Conservation (phyloP, 1,139 yeast species). For the Diutina sp. region DNA sequence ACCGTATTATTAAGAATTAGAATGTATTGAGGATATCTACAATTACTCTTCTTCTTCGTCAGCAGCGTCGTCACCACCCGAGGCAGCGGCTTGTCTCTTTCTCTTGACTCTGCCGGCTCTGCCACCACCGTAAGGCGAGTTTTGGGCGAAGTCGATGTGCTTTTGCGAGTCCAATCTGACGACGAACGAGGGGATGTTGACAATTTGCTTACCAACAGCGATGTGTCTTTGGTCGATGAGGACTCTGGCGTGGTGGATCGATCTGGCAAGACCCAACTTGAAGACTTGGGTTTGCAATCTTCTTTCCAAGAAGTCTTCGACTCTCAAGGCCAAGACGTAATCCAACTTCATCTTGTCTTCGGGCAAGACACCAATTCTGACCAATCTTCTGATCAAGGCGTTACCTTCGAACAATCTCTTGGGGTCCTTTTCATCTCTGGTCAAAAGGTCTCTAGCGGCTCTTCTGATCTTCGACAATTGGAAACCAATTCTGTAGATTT, state of each 20-base stretch:
- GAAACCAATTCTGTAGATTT: constrained; percentile 97
- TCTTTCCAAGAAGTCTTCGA: constrained; percentile 99
- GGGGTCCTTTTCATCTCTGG: constrained; percentile 99
- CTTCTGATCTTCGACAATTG: constrained; percentile 99
- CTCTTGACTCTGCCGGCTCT: constrained; percentile 99
- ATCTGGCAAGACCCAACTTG: constrained; percentile 99
- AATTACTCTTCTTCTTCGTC: constrained; percentile 17
- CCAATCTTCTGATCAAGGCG: constrained; percentile 97
- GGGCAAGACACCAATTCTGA: constrained; percentile 95
- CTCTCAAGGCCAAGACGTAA: constrained; percentile 96
- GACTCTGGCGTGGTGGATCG: constrained; percentile 99
- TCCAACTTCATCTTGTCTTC: constrained; percentile 99
- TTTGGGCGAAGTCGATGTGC: constrained; percentile 99
- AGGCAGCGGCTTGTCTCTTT: constrained; percentile 69
- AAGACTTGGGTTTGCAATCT: constrained; percentile 99
- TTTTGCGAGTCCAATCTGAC: constrained; percentile 99
- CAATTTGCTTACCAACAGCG: constrained; percentile 99
- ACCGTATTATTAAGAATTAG: not conserved
- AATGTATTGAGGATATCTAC: constrained; percentile 1
- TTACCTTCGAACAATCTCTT: constrained; percentile 99
- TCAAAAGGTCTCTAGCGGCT: constrained; percentile 99
- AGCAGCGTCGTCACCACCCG: constrained; percentile 55
- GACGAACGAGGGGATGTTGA: constrained; percentile 97
- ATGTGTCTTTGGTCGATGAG: constrained; percentile 98
- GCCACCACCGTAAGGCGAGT: constrained; percentile 99